Percentiles rank a stretch among this genome's conserved stretches.
Evolutionary conservation across 129 eudicot species (phyloP).

Genomic region (Helichrysum umbraculigerum): DNA sequence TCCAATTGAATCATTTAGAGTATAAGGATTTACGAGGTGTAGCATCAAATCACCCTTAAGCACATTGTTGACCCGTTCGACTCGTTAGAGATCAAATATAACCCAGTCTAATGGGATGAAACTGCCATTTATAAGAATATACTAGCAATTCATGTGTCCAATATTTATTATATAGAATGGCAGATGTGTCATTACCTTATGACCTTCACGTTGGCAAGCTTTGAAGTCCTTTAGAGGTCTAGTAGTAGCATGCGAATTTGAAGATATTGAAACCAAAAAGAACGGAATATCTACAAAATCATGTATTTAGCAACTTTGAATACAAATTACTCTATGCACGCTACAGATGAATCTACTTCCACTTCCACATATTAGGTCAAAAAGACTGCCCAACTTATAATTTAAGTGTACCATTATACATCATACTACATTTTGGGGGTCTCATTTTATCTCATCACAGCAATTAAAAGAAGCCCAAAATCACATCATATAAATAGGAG

Average conservation of each 20-base stretch:
- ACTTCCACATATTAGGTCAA: not conserved
- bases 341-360: not conserved
- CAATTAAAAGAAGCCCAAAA: not conserved
- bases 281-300: conserved; percentile 71
- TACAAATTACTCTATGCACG: not conserved
- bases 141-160: not conserved
- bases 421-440: not conserved
- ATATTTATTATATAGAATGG: not conserved
- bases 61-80: not conserved
- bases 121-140: not conserved
- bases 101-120: not conserved
- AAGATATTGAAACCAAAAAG: conserved; percentile 66
- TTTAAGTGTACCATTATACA: too few relatives aligned
- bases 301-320: conserved; percentile 20
- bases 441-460: not conserved
- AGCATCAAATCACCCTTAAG: not conserved
- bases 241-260: conserved; percentile 58
- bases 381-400: conserved; percentile 2
- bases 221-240: conserved; percentile 74
- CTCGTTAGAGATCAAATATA: too few relatives aligned
- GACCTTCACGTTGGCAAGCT: conserved; percentile 53
- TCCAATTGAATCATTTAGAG: not conserved
- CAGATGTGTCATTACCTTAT: conserved; percentile 45
- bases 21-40: too few relatives aligned
- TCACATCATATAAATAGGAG: not conserved